Conservation (phyloP, 352 stramenopile genomes). For the Phytophthora sp. region DNA sequence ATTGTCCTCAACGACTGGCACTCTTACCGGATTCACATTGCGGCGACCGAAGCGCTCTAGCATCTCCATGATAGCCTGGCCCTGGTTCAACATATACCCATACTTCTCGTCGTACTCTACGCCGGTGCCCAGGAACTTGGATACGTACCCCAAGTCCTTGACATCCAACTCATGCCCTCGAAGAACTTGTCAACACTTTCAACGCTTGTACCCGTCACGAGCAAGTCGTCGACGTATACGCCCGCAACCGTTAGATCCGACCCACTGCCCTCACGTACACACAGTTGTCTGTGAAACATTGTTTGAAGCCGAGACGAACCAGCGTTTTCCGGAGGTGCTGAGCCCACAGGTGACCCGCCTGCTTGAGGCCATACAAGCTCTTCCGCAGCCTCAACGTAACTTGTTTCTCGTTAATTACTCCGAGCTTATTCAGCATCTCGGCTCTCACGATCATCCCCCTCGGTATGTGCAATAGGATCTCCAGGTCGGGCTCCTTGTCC, state of each 20-base stretch:
- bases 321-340: no score
- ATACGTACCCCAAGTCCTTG: conserved; percentile 19
- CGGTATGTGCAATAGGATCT: conserved; percentile 10
- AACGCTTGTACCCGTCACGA: conserved; percentile 15
- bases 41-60: not conserved
- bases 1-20: not conserved
- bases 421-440: not conserved
- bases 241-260: conserved; percentile 28
- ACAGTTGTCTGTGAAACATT: conserved; percentile 32
- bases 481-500: conserved; percentile 1
- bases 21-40: not conserved
- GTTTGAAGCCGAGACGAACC: conserved; percentile 9
- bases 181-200: conserved; percentile 8
- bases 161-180: conserved; percentile 25
- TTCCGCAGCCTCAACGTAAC: conserved; percentile 4
- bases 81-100: not conserved
- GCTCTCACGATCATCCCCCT: not conserved
- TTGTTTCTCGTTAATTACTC: not conserved
- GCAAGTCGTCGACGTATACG: conserved; percentile 41
- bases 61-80: not conserved
- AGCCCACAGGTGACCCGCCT: conserved; percentile 31
- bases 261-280: conserved; percentile 16
- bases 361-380: conserved; percentile 38
- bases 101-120: not conserved
- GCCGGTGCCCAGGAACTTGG: conserved; percentile 38